Evolutionary conservation across 2,329 filamentous ascomycete species (phyloP), one percentile per base, ranked within the genome.

Genomic region (Neodidymelliopsis sp.): DNA sequence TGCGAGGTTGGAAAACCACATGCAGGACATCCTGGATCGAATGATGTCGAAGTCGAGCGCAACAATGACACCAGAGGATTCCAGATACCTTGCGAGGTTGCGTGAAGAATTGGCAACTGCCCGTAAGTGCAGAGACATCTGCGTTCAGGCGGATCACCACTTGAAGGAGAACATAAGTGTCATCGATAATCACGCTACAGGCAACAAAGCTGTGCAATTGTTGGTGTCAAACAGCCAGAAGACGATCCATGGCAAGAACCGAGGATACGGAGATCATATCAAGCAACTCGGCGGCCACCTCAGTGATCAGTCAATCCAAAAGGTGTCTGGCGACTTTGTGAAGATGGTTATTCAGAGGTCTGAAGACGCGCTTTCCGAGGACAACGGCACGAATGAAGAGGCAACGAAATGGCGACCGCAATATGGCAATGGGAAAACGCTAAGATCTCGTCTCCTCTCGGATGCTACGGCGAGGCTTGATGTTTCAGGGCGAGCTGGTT

Each of bases 211-310:
- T 13, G 39, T 54, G 19, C 45, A 54, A 31, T 49, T 49, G 19
- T 24, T 54, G 25, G 51, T 46, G 13, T 53, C 43, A 13, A 53
- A 27, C 30, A 39, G 43, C 13, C 37, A 45, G 12, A 51, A 52
- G 42, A 55, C 48, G 23, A 52, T 51, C 13, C 36, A 55, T 31
- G 43, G 53, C 19, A 47, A 52, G 18, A 55, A 55, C 20, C 38
- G 48, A 29, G 48, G 43, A 28, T 27, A 48, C 30, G 43, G 48
- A 9, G 39, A 42, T 30, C 25, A 34, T 10, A 55, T 49, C 38
- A 45, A 31, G 42, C 30, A 37, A 23, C 16, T 47, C 7, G 35
- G 43, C 9, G 35, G 43, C 19, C 43, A 47, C 18, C 43, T 40
- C 8, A 47, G 35, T 34, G 43, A 47, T n/a, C 16, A 47, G 16